phyloP scores from a whole-genome alignment of 2,329 filamentous ascomycete genomes.

The Nothophaeocryptopus gaeumannii region DNA sequence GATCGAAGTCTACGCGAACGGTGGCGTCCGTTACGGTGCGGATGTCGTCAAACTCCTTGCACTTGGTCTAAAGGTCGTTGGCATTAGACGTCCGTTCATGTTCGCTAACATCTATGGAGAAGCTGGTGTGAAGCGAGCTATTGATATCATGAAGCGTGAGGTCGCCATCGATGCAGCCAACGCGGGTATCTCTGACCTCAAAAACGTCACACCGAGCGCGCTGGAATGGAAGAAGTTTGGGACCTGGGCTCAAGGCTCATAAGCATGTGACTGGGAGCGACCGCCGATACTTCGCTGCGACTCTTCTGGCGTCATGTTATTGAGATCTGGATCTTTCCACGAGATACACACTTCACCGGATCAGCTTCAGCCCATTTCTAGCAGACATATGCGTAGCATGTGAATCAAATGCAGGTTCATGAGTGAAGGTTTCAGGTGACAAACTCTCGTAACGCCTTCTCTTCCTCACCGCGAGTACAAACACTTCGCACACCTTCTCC shows the following conservation, averaged over 20 bases:
- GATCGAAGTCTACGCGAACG: constrained; percentile 41
- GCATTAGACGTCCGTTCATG: constrained; percentile 52
- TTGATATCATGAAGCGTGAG: constrained; percentile 53
- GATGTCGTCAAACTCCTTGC: constrained; percentile 41
- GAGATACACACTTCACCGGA: no score
- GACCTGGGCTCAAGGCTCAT: constrained; percentile 6
- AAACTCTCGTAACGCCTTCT: no score
- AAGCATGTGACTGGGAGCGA: neutral
- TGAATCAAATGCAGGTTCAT: no score
- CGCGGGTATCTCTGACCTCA: constrained; percentile 19
- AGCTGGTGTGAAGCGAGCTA: constrained; percentile 54
- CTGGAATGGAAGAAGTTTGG: constrained; percentile 7
- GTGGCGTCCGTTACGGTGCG: constrained; percentile 40
- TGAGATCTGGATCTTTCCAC: no score
- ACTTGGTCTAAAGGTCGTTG: constrained; percentile 41
- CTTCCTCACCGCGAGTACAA: no score
- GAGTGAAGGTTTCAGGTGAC: no score
- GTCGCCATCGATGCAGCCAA: constrained; percentile 33
- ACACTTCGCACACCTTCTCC: no score
- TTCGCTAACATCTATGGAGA: constrained; percentile 57
- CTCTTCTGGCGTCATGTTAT: no score
- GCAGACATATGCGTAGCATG: no score
- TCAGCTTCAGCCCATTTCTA: no score
- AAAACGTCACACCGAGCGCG: constrained; percentile 12
- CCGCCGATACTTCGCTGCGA: no score